Conservation (phyloP, 2,329 filamentous ascomycete genomes). For the Coniochaeta sp. region DNA sequence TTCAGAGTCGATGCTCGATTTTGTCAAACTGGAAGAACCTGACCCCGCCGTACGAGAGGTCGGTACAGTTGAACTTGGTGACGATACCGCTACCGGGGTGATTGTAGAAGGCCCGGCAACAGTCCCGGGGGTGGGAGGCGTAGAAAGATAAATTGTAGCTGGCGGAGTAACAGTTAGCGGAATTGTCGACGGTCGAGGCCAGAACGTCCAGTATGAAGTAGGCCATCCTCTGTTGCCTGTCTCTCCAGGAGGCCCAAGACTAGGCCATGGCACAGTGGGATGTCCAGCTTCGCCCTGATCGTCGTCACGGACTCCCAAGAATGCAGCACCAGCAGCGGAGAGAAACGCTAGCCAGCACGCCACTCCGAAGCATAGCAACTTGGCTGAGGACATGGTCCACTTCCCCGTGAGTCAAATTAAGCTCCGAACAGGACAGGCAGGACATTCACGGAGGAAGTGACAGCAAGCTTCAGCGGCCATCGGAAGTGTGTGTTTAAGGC, state of each 20-base stretch:
- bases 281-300: background rate
- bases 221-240: background rate
- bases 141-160: background rate
- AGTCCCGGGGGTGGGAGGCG: background rate
- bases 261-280: background rate
- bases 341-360: slow-evolving; percentile 4
- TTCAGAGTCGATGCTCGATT: background rate
- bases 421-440: background rate
- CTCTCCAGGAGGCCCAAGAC: background rate
- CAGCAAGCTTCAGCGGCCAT: background rate
- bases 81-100: background rate
- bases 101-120: background rate
- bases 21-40: background rate
- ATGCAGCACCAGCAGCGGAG: slow-evolving; percentile 4
- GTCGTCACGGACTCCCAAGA: slow-evolving; percentile 3
- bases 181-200: background rate
- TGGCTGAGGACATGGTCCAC: slow-evolving; percentile 8
- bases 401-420: background rate
- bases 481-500: background rate
- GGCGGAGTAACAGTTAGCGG: background rate
- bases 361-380: slow-evolving; percentile 10
- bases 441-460: background rate
- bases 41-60: background rate
- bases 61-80: background rate
- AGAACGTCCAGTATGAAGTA: background rate